phyloP scores from a whole-genome alignment of 2,329 filamentous ascomycete species.

The Xylaria arbuscula region DNA sequence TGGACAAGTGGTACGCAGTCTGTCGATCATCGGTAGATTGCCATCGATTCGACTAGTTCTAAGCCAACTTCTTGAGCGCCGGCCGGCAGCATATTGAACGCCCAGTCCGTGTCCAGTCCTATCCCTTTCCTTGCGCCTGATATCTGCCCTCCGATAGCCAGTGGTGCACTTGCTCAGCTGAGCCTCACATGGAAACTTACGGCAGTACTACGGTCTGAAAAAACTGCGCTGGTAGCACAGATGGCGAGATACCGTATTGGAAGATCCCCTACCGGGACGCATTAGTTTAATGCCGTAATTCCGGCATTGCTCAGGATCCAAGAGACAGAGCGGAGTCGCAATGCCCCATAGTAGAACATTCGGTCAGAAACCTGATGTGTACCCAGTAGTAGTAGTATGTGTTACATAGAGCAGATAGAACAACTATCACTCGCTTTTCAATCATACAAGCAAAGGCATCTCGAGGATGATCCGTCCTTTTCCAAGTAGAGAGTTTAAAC shows the following conservation, averaged over 20 bases:
- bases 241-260: constrained; percentile 5
- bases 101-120: constrained; percentile 8
- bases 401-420: too few relatives aligned
- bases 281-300: constrained; percentile 25
- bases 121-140: not conserved
- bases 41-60: constrained; percentile 14
- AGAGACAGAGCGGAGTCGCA: constrained; percentile 10
- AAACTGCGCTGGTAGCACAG: constrained; percentile 15
- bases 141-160: not conserved
- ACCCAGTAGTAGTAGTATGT: too few relatives aligned
- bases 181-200: not conserved
- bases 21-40: constrained; percentile 17
- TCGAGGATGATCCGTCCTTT: constrained; percentile 1
- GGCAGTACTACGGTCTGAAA: not conserved
- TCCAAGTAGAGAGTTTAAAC: constrained; percentile 6
- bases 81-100: constrained; percentile 20
- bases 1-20: not conserved
- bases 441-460: not conserved
- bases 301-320: constrained; percentile 28
- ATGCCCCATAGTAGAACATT: too few relatives aligned
- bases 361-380: too few relatives aligned
- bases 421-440: not conserved
- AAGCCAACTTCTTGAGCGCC: constrained; percentile 16
- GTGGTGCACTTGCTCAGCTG: not conserved
- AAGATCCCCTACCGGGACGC: constrained; percentile 20